Evolutionary conservation across 2,329 filamentous ascomycete genomes (phyloP), one percentile per base, ranked within the genome.

Genomic region (Fusarium penzigii): DNA sequence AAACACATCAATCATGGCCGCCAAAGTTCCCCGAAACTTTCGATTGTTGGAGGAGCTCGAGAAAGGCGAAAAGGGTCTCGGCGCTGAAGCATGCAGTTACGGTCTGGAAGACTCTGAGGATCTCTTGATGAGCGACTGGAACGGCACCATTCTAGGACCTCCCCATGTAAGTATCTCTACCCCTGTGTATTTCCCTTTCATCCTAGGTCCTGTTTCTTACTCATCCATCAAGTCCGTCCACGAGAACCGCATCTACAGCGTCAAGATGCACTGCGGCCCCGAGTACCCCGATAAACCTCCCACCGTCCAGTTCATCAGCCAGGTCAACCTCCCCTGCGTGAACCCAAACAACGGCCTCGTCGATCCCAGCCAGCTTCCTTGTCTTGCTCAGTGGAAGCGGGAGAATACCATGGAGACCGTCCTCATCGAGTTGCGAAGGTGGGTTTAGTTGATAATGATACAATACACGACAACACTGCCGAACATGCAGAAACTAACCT

Each of bases 171-270:
- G 89, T 77, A 34, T 38, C 17, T 43, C 40, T 13, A 17, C 16
- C 38, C 17, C 8, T 41, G 16, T 25, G 34, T 17, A 48, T 8
- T 4, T 40, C 39, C 44, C 34, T 40, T 20, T 29, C 39, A 17
- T 29, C 20, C 3, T 36, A 32, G 32, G 43, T 38, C 20, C 34
- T 39, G 42, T 29, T 29, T 14, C 38, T 52, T 62, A 55, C 63
- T 46, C 42, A 39, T 49, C 39, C 29, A 12, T 39, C 40, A 68
- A 94, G 90, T 96, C 92, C 74, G 92, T 88, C 57, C 93, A 97
- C 72, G 94, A 99, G 80, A 99, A 99, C 77, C 89, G 94, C 68
- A 99, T 99, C 77, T 99, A 99, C 81, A 95, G 91, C 64, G 83
- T 99, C 66, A 95, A 93, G 75, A 96, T 99, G 78, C 88, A 96